A percentile compares a stretch with the other conserved stretches of the same genome.
phyloP scores from a whole-genome alignment of 352 stramenopile genomes.

The Globisporangium polare region DNA sequence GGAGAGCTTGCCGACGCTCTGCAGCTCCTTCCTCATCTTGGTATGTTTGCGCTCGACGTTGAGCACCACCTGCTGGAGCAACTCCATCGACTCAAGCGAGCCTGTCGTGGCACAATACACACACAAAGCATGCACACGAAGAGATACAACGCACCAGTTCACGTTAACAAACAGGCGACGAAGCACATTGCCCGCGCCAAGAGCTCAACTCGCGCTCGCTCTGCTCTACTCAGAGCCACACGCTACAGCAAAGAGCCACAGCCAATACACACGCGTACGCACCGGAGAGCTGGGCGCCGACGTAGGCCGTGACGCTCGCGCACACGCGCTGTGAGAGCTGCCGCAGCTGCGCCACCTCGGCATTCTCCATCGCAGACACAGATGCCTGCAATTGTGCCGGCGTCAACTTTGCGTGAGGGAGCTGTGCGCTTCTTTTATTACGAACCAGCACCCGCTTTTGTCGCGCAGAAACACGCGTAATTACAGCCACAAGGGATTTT shows the following conservation, averaged over 20 bases:
- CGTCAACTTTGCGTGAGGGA: not conserved
- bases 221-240: not conserved
- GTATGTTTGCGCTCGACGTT: constrained; percentile 62
- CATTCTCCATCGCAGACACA: constrained; percentile 44
- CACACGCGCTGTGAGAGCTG: constrained; percentile 63
- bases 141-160: not conserved
- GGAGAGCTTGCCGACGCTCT: constrained; percentile 60
- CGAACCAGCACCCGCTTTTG: not conserved
- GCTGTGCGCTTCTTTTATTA: not conserved
- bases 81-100: constrained; percentile 69
- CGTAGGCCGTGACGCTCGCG: constrained; percentile 65
- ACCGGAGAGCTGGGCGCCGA: constrained; percentile 65
- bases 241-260: not conserved
- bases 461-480: not conserved
- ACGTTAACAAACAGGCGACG: not conserved
- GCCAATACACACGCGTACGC: constrained; percentile 2
- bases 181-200: not conserved
- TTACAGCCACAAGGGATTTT: not conserved
- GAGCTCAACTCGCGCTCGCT: not conserved
- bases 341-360: constrained; percentile 51
- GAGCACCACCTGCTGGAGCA: constrained; percentile 60
- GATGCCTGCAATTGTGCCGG: not conserved
- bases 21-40: constrained; percentile 52
- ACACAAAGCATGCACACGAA: not conserved
- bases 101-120: constrained; percentile 30